A percentile compares a stretch with the other conserved stretches of the same genome.
Conservation (phyloP, 2,329 filamentous ascomycete genomes). For the Sclerotiophoma versabilis region DNA sequence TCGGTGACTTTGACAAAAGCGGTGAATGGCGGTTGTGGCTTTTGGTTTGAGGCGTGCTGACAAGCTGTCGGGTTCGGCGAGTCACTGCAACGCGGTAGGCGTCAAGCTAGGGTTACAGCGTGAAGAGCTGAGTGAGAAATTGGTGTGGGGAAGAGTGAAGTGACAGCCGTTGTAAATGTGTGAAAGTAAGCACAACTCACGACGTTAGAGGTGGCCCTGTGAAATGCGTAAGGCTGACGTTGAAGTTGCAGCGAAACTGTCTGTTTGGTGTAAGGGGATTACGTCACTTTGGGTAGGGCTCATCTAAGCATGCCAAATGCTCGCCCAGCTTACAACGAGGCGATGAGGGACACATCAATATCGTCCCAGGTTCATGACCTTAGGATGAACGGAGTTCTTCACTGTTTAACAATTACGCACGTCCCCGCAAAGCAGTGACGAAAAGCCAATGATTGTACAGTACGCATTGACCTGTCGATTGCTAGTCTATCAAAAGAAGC, state of each 20-base stretch:
- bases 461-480: not conserved
- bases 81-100: conserved; percentile 3
- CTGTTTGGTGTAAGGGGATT: not conserved
- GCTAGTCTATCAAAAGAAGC: not conserved
- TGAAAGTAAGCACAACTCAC: conserved; percentile 1
- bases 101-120: conserved; percentile 1
- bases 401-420: no score
- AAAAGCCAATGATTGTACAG: not conserved
- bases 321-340: not conserved
- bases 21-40: conserved; percentile 14
- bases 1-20: conserved; percentile 3
- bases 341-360: not conserved
- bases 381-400: no score
- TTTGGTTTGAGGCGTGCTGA: conserved; percentile 2
- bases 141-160: not conserved
- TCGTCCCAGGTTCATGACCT: not conserved
- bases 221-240: conserved; percentile 10
- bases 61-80: conserved; percentile 10
- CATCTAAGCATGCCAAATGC: conserved; percentile 6
- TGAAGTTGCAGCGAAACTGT: conserved; percentile 1
- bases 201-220: not conserved
- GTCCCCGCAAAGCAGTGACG: no score
- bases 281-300: conserved; percentile 3
- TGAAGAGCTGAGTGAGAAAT: conserved; percentile 18
- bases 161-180: conserved; percentile 3